These are phyloP conservation scores for Pseudogymnoascus destructans DNA, from an alignment of 2,329 filamentous ascomycete species.

Conservation along the genomic window DNA sequence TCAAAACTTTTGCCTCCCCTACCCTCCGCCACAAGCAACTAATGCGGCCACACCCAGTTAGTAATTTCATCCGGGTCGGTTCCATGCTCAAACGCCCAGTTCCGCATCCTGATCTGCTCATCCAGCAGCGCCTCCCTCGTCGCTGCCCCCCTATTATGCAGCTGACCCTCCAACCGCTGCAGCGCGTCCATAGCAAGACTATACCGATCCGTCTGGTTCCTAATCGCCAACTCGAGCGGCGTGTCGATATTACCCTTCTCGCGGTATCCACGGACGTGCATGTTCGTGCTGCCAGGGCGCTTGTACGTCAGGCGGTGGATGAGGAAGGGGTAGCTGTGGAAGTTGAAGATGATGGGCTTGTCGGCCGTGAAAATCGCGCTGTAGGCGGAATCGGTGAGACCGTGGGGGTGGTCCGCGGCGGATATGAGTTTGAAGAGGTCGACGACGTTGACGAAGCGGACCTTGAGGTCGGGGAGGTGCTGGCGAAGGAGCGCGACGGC, in stretches of 20 bases:
- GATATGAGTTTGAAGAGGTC: slow-evolving; percentile 72
- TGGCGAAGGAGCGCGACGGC: slow-evolving; percentile 62
- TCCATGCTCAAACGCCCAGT: slow-evolving; percentile 55
- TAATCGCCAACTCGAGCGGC: slow-evolving; percentile 63
- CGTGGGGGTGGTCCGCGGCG: slow-evolving; percentile 58
- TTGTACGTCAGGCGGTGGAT: slow-evolving; percentile 67
- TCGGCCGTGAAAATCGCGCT: slow-evolving; percentile 56
- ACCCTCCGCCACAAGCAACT: neutral
- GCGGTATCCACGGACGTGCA: slow-evolving; percentile 66
- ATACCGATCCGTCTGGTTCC: slow-evolving; percentile 66
- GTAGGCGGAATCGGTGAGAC: slow-evolving; percentile 54
- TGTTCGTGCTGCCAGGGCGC: slow-evolving; percentile 51
- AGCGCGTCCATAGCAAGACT: slow-evolving; percentile 66
- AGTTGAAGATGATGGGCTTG: slow-evolving; percentile 68
- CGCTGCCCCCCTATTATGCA: slow-evolving; percentile 50
- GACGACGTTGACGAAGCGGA: slow-evolving; percentile 69
- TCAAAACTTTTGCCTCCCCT: neutral
- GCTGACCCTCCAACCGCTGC: slow-evolving; percentile 43
- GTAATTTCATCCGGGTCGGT: slow-evolving; percentile 41
- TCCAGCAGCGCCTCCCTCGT: slow-evolving; percentile 52
- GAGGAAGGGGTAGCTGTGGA: slow-evolving; percentile 73
- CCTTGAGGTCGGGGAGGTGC: slow-evolving; percentile 57
- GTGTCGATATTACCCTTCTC: slow-evolving; percentile 81
- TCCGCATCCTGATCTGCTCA: slow-evolving; percentile 48
- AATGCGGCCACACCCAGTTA: slow-evolving; percentile 23